Evolutionary conservation across 2,329 filamentous ascomycete genomes (phyloP).

Genomic region (Aspergillus udagawae): DNA sequence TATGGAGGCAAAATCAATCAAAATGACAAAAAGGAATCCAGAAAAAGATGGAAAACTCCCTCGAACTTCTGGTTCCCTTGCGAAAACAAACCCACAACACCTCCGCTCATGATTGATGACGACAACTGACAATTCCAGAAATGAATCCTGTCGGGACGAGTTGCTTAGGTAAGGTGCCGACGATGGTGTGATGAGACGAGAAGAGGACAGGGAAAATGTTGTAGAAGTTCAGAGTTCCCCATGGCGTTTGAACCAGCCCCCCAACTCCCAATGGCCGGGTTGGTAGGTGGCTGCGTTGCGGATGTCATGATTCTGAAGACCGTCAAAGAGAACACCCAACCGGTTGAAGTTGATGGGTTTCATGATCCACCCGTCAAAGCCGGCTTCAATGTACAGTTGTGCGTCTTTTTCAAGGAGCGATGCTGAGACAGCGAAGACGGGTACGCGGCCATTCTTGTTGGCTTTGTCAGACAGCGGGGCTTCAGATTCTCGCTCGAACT

Average conservation of each 20-base stretch:
- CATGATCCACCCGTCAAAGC: slow-evolving; percentile 87
- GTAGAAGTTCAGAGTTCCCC: slow-evolving; percentile 13
- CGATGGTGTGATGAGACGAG: neutral
- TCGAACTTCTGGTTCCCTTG: too few species aligned
- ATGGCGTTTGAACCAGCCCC: slow-evolving; percentile 67
- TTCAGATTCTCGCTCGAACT: slow-evolving; percentile 58
- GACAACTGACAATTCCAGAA: neutral
- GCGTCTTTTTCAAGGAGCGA: slow-evolving; percentile 70
- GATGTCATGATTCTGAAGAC: slow-evolving; percentile 60
- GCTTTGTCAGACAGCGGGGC: slow-evolving; percentile 57
- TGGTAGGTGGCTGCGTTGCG: slow-evolving; percentile 65
- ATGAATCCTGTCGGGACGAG: neutral
- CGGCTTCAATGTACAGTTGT: slow-evolving; percentile 67
- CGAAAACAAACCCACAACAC: neutral
- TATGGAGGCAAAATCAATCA: neutral
- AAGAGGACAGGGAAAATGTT: neutral
- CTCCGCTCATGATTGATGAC: neutral
- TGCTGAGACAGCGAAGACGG: slow-evolving; percentile 85
- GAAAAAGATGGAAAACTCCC: neutral
- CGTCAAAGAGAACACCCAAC: slow-evolving; percentile 64
- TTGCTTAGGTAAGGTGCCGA: neutral
- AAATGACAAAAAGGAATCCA: neutral
- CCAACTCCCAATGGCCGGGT: slow-evolving; percentile 74
- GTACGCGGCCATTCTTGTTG: slow-evolving; percentile 61
- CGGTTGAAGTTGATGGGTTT: slow-evolving; percentile 83